Conservation (phyloP, 192 early-diverging fungal genomes). For the Bifiguratus adelaidae region DNA sequence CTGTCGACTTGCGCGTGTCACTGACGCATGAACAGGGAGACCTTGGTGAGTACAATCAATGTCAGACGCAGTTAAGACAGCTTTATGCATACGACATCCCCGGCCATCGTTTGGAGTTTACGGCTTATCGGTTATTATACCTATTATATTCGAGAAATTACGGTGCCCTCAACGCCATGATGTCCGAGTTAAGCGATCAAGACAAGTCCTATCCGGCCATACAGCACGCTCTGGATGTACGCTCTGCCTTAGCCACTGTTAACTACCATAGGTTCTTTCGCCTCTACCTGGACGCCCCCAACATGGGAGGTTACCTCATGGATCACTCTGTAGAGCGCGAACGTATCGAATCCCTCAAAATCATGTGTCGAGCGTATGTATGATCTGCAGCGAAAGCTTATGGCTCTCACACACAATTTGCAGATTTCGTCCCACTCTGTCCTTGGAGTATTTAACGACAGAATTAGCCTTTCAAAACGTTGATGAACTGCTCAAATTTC, state of each 20-base stretch:
- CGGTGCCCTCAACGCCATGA: constrained; percentile 70
- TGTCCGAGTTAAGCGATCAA: constrained; percentile 56
- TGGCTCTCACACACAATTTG: neutral
- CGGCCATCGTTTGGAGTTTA: constrained; percentile 82
- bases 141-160: constrained; percentile 73
- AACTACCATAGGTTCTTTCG: constrained; percentile 84
- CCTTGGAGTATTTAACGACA: constrained; percentile 39
- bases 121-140: constrained; percentile 90
- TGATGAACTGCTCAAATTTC: constrained; percentile 35
- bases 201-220: constrained; percentile 56
- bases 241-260: constrained; percentile 63
- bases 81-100: constrained; percentile 64
- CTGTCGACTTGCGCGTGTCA: neutral
- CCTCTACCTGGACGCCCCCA: constrained; percentile 66
- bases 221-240: constrained; percentile 76
- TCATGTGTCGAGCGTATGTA: constrained; percentile 67
- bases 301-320: constrained; percentile 86
- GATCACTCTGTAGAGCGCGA: constrained; percentile 88
- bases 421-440: constrained; percentile 49
- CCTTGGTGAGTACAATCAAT: constrained; percentile 97
- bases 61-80: constrained; percentile 87
- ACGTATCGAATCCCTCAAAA: constrained; percentile 62
- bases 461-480: constrained; percentile 56
- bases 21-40: no score
- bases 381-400: neutral